Evolutionary conservation across 192 early-diverging fungal genomes (phyloP).

Genomic region (Entophlyctis luteolus): DNA sequence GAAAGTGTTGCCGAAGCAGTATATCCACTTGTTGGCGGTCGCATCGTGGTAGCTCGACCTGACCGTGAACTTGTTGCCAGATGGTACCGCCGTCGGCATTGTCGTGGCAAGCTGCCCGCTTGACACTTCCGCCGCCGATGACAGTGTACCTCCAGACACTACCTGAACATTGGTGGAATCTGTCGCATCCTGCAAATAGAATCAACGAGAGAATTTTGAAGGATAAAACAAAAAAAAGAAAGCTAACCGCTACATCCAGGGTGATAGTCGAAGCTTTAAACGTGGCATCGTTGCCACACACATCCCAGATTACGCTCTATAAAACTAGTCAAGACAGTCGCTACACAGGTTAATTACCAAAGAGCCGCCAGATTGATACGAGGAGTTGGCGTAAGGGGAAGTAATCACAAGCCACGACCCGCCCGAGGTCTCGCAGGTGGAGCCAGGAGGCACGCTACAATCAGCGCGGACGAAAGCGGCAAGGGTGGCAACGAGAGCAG

Average conservation of each 20-base stretch:
- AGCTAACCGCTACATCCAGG: not conserved
- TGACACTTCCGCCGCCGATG: no score
- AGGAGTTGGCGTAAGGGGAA: not conserved
- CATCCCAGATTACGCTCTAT: not conserved
- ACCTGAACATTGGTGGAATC: no score
- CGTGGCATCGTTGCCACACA: not conserved
- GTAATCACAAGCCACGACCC: not conserved
- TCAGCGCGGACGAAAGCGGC: no score
- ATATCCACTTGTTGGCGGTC: not conserved
- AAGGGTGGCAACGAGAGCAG: not conserved
- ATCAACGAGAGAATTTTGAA: no score
- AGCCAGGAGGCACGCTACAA: not conserved
- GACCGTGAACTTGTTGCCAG: not conserved
- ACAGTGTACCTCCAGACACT: no score
- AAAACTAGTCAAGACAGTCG: no score
- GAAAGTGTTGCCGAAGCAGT: not conserved
- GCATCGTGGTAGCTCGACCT: not conserved
- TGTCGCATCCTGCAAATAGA: no score
- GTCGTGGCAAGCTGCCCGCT: not conserved
- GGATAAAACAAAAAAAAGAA: not conserved
- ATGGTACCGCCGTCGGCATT: not conserved
- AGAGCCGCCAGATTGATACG: not conserved
- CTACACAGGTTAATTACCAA: no score
- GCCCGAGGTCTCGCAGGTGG: not conserved
- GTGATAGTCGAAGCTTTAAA: not conserved